Base-by-base conservation (phyloP, 371 early-diverging fungal genomes). In the Mucor mucedo region DNA sequence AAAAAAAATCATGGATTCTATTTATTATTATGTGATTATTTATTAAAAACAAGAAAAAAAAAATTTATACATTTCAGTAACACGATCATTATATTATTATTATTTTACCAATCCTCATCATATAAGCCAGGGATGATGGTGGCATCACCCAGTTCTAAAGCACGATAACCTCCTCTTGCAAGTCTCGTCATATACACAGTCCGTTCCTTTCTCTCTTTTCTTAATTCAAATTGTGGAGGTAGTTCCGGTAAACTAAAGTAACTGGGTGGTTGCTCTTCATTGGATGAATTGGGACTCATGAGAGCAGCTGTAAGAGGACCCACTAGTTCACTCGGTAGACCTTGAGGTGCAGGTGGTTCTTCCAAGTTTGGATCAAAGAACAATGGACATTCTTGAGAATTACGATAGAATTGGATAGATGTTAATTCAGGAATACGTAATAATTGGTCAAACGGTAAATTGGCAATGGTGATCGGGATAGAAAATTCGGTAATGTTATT, bases 401-500 rank as follows among this genome's bases (percentile, higher is more conserved):
- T 33, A 0, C 57, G 54, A 28, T 77, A 77, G 48, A 65, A 49
- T 29, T 61, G 45, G 27, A 77, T 72, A 1, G 70, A 58, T 3
- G 77, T 77, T 40, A 74, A 32, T 2, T 72, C 64, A 2, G 75
- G 75, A 33, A 77, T 69, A 44, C 72, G 69, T 10, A 72, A 38
- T 4, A 77, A 49, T 14, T 77, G 77, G 32, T 68, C 69, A 50
- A 69, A 60, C 0, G 77, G 75, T n/a, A 77, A 47, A 52, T 77
- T 77, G 16, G 77, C 77, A 33, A 77, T 71, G 9, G 68, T 59
- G 10, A 77, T 35, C 9, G 77, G 77, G 16, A 77, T 69, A 16
- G 66, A 33, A 42, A 77, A 77, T 58, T 77, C 77, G 6, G 58
- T 45, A 6, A 63, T 21, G 33, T 74, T 59, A 5, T 29, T 64